These are phyloP conservation scores for Mycena filopes DNA, from an alignment of 768 basidiomycete genomes.

Conservation along the genomic window DNA sequence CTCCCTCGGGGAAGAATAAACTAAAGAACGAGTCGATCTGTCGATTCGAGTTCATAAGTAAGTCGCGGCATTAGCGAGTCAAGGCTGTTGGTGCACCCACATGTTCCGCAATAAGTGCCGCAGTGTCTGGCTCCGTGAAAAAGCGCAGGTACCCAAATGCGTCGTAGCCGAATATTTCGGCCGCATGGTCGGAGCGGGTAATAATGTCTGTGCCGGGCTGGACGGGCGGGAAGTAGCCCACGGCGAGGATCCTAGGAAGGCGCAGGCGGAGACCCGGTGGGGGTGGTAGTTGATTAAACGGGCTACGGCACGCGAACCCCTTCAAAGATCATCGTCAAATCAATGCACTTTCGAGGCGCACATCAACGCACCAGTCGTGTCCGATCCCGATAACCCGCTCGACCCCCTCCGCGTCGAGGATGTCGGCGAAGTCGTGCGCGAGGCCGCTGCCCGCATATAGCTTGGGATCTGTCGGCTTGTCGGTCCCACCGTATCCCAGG, in stretches of 20 bases:
- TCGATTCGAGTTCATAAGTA: no score
- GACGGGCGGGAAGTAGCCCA: conserved; percentile 44
- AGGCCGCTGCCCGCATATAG: conserved; percentile 49
- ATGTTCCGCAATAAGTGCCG: conserved; percentile 47
- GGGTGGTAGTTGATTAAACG: conserved; percentile 50
- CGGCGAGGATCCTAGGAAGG: conserved; percentile 51
- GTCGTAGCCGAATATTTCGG: conserved; percentile 2
- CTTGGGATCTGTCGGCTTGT: conserved; percentile 52
- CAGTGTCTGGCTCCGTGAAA: conserved; percentile 41
- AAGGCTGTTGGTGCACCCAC: conserved; percentile 34
- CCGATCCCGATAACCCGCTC: conserved; percentile 49
- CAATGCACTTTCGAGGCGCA: not conserved
- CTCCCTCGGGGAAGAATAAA: not conserved
- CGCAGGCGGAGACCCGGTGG: conserved; percentile 54
- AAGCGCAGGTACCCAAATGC: conserved; percentile 1
- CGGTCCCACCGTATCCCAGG: conserved; percentile 63
- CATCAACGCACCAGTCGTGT: conserved; percentile 47
- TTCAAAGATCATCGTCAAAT: conserved; percentile 25
- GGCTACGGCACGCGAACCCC: conserved; percentile 48
- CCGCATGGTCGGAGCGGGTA: conserved; percentile 17
- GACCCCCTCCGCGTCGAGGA: conserved; percentile 50
- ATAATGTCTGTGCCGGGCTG: not conserved
- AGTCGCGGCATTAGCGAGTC: no score
- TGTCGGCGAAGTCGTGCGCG: conserved; percentile 52
- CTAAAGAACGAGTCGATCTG: conserved; percentile 53